These are phyloP conservation scores for Venturia effusa DNA, from an alignment of 2,329 filamentous ascomycete genomes.

Conservation along the genomic window DNA sequence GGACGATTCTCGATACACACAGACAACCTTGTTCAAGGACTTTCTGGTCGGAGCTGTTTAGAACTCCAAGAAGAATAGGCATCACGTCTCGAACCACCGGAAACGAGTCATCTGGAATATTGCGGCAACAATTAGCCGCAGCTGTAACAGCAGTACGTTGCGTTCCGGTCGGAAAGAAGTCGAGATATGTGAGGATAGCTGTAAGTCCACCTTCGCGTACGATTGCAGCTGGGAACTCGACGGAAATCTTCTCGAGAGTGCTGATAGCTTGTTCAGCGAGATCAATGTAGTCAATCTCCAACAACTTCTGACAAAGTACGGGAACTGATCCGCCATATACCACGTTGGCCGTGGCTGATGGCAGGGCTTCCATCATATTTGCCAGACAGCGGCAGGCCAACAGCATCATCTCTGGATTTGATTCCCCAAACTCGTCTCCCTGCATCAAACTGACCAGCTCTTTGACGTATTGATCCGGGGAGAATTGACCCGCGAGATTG, in stretches of 20 bases:
- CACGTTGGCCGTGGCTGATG: conserved; percentile 85
- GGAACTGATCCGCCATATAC: conserved; percentile 96
- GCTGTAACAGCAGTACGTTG: conserved; percentile 95
- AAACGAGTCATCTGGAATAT: conserved; percentile 91
- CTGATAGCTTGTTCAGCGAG: conserved; percentile 93
- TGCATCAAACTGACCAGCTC: conserved; percentile 90
- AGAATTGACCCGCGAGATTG: conserved; percentile 88
- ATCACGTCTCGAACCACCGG: conserved; percentile 87
- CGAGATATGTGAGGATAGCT: conserved; percentile 89
- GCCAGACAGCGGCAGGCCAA: conserved; percentile 90
- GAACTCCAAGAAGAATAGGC: conserved; percentile 83
- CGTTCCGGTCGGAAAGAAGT: conserved; percentile 96
- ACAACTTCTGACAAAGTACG: conserved; percentile 83
- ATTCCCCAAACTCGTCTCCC: conserved; percentile 73
- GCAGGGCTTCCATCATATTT: conserved; percentile 94
- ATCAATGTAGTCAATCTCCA: conserved; percentile 96
- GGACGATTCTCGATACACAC: conserved; percentile 89
- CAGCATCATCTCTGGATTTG: conserved; percentile 95
- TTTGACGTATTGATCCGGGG: conserved; percentile 88
- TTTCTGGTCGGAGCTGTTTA: conserved; percentile 86
- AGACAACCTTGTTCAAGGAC: conserved; percentile 95
- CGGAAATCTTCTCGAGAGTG: conserved; percentile 93
- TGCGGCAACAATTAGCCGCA: conserved; percentile 94
- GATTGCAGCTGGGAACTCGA: conserved; percentile 89
- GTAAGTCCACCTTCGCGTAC: conserved; percentile 91